Conservation (phyloP, 768 basidiomycete species). For the Tephrocybe sp. region DNA sequence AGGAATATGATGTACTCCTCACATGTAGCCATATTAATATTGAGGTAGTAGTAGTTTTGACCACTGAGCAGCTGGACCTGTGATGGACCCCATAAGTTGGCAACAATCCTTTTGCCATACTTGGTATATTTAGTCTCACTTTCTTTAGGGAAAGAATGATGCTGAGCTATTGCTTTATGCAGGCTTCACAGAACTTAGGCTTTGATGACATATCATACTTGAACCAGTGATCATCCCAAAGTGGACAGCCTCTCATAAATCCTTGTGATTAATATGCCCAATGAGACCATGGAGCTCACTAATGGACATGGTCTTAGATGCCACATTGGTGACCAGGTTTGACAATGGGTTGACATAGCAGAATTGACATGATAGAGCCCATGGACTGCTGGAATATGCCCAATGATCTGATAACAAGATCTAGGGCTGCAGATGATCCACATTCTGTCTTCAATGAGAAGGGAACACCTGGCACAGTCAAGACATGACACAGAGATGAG, state of each 20-base stretch:
- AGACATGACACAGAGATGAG: not conserved
- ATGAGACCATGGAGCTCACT: constrained; percentile 30
- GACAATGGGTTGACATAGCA: not conserved
- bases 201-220: constrained; percentile 22
- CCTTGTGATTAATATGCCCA: constrained; percentile 31
- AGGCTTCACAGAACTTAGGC: constrained; percentile 23
- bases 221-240: constrained; percentile 30
- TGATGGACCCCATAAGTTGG: too few species aligned
- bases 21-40: constrained; percentile 16
- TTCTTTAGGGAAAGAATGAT: constrained; percentile 6
- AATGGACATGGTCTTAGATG: constrained; percentile 8
- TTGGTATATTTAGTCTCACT: constrained; percentile 3
- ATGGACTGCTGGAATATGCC: constrained; percentile 20
- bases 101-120: too few species aligned
- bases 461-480: too few species aligned
- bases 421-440: not conserved
- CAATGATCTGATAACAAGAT: constrained; percentile 16
- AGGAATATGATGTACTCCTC: constrained; percentile 18
- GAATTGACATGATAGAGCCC: constrained; percentile 25
- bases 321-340: too few species aligned
- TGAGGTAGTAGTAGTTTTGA: constrained; percentile 13
- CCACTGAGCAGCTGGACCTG: constrained; percentile 12
- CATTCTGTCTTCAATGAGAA: not conserved
- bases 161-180: constrained; percentile 22
- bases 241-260: constrained; percentile 24